A percentile compares a stretch with the other conserved stretches of the same genome.
phyloP scores from a whole-genome alignment of 352 stramenopile genomes.

The Globisporangium lucens region DNA sequence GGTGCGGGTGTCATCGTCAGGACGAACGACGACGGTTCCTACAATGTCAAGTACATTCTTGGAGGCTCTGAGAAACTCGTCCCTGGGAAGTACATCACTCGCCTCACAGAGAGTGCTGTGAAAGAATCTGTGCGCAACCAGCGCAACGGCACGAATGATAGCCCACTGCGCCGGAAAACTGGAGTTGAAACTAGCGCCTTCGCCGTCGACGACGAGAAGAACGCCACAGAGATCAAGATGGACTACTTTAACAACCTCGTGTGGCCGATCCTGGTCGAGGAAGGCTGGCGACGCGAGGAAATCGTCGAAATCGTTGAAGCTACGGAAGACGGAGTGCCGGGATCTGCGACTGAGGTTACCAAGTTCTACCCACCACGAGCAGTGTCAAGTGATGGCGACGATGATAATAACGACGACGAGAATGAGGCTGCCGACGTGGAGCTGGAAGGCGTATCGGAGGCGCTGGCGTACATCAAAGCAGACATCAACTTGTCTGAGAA shows the following conservation, averaged over 20 bases:
- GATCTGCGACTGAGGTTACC: slow-evolving; percentile 33
- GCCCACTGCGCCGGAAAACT: slow-evolving; percentile 3
- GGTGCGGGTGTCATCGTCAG: slow-evolving; percentile 50
- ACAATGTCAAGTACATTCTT: slow-evolving; percentile 85
- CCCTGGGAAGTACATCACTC: slow-evolving; percentile 49
- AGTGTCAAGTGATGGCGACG: not conserved
- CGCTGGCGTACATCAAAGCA: slow-evolving; percentile 53
- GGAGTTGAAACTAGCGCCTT: not conserved
- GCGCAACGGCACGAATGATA: slow-evolving; percentile 14
- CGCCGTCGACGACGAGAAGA: not conserved
- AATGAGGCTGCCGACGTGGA: slow-evolving; percentile 21
- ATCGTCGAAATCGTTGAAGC: slow-evolving; percentile 53
- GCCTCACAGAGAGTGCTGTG: slow-evolving; percentile 68
- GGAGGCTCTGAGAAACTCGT: slow-evolving; percentile 74
- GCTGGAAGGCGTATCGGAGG: slow-evolving; percentile 50
- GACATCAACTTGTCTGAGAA: slow-evolving; percentile 45
- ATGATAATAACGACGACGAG: slow-evolving; percentile 12
- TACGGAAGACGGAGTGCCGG: slow-evolving; percentile 28
- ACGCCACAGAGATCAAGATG: slow-evolving; percentile 32
- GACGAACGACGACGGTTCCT: slow-evolving; percentile 62
- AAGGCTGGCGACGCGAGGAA: slow-evolving; percentile 64
- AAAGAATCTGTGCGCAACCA: slow-evolving; percentile 75
- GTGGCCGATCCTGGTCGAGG: slow-evolving; percentile 70
- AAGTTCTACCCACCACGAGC: slow-evolving; percentile 30
- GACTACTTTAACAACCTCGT: slow-evolving; percentile 82